Percentiles rank a stretch among this genome's conserved stretches.
Evolutionary conservation across 164 flowering plant genomes (phyloP).

Genomic region (Magnolia officinalis): DNA sequence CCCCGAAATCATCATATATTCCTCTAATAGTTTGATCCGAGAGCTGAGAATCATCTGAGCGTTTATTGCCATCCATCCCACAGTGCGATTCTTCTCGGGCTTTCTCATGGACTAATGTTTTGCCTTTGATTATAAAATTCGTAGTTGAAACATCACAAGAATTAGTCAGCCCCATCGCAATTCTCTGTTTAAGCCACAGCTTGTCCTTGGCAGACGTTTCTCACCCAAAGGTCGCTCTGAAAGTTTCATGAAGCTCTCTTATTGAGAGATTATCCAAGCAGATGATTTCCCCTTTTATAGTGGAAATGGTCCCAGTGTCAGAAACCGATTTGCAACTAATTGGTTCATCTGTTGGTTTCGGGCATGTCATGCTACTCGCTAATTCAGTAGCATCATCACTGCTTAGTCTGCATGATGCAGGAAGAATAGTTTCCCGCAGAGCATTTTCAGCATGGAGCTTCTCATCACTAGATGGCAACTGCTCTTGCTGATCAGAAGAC

Average conservation of each 20-base stretch:
- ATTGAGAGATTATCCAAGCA: conserved; percentile 73
- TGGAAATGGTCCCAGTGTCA: conserved; percentile 36
- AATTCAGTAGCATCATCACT: conserved; percentile 18
- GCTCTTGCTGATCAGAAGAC: conserved; percentile 28
- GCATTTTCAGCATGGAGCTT: conserved; percentile 26
- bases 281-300: conserved; percentile 50
- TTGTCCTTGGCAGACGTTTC: conserved; percentile 91
- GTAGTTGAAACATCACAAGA: conserved; percentile 74
- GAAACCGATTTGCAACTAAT: conserved; percentile 32
- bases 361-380: conserved; percentile 27
- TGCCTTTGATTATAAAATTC: conserved; percentile 51
- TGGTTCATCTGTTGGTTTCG: conserved; percentile 26
- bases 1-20: conserved; percentile 18
- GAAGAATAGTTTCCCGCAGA: conserved; percentile 43
- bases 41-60: conserved; percentile 14
- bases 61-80: conserved; percentile 11
- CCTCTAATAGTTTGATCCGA: conserved; percentile 18
- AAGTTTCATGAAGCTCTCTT: conserved; percentile 86
- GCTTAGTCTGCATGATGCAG: conserved; percentile 16
- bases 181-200: conserved; percentile 91
- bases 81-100: conserved; percentile 21
- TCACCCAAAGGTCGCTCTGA: conserved; percentile 89
- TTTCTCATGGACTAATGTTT: conserved; percentile 34
- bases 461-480: conserved; percentile 30
- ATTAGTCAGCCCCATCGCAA: conserved; percentile 85